These are phyloP conservation scores for Syncephalastrum sp. DNA, from an alignment of 371 early-diverging fungal species.

Conservation along the genomic window DNA sequence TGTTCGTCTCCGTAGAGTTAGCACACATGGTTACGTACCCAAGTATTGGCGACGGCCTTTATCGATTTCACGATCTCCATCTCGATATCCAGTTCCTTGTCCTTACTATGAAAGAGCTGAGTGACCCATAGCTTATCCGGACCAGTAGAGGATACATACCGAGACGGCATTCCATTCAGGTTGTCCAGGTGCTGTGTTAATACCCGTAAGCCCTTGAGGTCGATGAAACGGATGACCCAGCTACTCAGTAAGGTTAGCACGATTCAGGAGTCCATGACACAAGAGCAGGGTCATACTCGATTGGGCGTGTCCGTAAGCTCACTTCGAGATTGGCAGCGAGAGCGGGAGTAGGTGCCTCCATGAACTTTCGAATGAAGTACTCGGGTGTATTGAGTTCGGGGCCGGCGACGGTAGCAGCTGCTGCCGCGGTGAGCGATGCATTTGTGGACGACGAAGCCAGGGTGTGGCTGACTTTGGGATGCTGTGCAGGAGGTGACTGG, in stretches of 20 bases:
- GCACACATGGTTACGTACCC: constrained; percentile 20
- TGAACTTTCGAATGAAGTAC: constrained; percentile 43
- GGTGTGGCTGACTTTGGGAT: constrained; percentile 1
- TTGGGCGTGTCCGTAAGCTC: constrained; percentile 41
- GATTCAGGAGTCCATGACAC: too few relatives aligned
- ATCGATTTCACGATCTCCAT: constrained; percentile 72
- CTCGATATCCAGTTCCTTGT: constrained; percentile 61
- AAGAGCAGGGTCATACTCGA: constrained; percentile 28
- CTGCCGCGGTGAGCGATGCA: constrained; percentile 12
- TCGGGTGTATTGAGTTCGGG: constrained; percentile 40
- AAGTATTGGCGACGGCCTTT: constrained; percentile 66
- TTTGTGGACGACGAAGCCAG: neutral
- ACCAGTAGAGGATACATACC: constrained; percentile 40
- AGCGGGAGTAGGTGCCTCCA: constrained; percentile 44
- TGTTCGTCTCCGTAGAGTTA: too few relatives aligned
- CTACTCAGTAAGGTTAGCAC: constrained; percentile 15
- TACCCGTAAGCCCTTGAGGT: constrained; percentile 63
- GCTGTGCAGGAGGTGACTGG: too few relatives aligned
- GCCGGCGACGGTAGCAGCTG: constrained; percentile 16
- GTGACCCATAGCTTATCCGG: constrained; percentile 54
- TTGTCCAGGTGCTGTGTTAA: constrained; percentile 54
- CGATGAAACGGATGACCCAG: constrained; percentile 61
- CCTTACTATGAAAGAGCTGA: constrained; percentile 37
- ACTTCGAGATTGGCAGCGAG: constrained; percentile 44
- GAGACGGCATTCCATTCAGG: constrained; percentile 39